A percentile compares a stretch with the other conserved stretches of the same genome.
These are phyloP conservation scores for Chrysosporium keratinophilum DNA, from an alignment of 2,329 filamentous ascomycete species.

Conservation along the genomic window DNA sequence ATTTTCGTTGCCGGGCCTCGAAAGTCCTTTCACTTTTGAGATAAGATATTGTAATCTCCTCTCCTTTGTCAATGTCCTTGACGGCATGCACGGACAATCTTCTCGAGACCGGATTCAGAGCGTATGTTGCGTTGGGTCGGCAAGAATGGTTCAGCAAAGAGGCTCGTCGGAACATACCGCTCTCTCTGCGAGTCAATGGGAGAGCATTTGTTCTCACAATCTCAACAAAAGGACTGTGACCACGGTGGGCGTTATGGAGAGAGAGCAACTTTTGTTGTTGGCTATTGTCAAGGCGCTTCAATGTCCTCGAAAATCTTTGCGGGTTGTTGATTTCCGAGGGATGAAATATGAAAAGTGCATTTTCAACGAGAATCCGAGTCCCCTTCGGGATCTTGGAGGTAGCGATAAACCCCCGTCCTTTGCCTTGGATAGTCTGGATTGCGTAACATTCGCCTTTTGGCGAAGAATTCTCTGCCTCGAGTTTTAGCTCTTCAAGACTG, in stretches of 20 bases:
- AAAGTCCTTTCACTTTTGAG: conserved; percentile 7
- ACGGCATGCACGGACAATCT: conserved; percentile 15
- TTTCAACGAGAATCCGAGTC: conserved; percentile 15
- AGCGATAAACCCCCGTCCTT: conserved; percentile 11
- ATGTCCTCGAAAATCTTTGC: neutral
- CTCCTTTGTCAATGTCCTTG: conserved; percentile 15
- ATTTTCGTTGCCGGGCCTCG: conserved; percentile 6
- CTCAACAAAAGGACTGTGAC: conserved; percentile 8
- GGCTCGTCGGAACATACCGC: conserved; percentile 14
- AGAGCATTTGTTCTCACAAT: conserved; percentile 14
- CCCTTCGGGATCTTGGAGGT: conserved; percentile 10
- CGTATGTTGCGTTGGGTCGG: conserved; percentile 14
- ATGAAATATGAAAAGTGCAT: conserved; percentile 11
- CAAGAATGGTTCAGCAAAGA: conserved; percentile 17
- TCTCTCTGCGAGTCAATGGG: conserved; percentile 9
- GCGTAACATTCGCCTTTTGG: neutral
- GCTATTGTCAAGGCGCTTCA: conserved; percentile 9
- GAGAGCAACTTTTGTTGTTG: conserved; percentile 11
- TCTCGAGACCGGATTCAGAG: conserved; percentile 12
- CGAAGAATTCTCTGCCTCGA: neutral
- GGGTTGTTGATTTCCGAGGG: neutral
- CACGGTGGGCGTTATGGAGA: conserved; percentile 12
- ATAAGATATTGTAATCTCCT: conserved; percentile 17
- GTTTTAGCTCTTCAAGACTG: neutral
- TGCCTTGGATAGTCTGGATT: conserved; percentile 7